Conservation (phyloP, 2,329 filamentous ascomycete species). For the Magnaporthiopsis rhizophila region DNA sequence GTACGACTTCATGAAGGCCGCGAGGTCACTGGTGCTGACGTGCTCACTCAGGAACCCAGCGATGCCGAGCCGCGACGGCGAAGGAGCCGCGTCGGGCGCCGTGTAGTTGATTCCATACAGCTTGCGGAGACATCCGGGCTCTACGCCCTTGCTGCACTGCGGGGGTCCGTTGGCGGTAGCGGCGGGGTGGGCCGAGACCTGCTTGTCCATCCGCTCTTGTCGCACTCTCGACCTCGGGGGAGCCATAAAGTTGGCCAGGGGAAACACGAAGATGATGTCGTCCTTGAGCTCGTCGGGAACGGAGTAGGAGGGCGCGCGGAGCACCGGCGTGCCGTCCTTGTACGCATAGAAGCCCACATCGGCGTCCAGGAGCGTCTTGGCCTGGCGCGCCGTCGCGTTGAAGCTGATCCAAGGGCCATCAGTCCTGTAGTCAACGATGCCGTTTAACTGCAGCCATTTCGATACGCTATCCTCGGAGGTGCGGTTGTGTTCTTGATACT, state of each 20-base stretch:
- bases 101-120: conserved; percentile 7
- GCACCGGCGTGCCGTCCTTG: conserved; percentile 24
- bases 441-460: conserved; percentile 32
- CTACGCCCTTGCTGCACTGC: conserved; percentile 6
- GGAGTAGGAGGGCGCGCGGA: conserved; percentile 36
- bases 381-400: conserved; percentile 29
- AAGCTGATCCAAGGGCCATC: conserved; percentile 33
- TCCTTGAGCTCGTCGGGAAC: conserved; percentile 31
- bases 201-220: not conserved
- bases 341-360: conserved; percentile 34
- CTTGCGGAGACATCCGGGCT: conserved; percentile 2
- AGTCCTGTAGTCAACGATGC: conserved; percentile 17
- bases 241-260: conserved; percentile 40
- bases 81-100: conserved; percentile 14
- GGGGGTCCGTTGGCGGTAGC: not conserved
- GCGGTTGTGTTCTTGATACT: conserved; percentile 26
- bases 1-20: conserved; percentile 21
- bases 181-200: not conserved
- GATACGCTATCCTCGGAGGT: conserved; percentile 28
- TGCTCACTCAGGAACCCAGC: conserved; percentile 43
- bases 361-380: conserved; percentile 32
- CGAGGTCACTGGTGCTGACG: conserved; percentile 34
- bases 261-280: conserved; percentile 38
- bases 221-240: conserved; percentile 23
- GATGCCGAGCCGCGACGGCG: conserved; percentile 33